Evolutionary conservation across 257 asterid genomes (phyloP).

Genomic region (Leonotis leonurus): DNA sequence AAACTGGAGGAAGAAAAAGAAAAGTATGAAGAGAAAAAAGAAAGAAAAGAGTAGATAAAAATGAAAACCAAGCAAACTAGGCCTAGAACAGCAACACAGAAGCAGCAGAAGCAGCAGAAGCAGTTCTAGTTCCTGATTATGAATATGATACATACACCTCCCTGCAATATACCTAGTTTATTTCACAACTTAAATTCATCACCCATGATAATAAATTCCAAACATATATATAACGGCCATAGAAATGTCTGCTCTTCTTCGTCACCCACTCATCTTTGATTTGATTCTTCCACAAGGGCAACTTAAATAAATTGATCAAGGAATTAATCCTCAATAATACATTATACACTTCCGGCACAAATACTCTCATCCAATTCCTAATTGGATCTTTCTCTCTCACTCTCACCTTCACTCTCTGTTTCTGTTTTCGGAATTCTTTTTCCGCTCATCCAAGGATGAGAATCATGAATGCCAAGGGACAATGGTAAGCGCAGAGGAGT

Average conservation of each 20-base stretch:
- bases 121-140: conserved; percentile 35
- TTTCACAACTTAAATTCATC: no score
- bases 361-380: conserved; percentile 24
- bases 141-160: conserved; percentile 43
- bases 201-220: conserved; percentile 31
- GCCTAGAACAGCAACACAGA: conserved; percentile 24
- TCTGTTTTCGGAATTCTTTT: no score
- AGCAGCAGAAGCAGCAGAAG: no score
- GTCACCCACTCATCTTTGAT: conserved; percentile 17
- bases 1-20: neutral
- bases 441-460: conserved; percentile 35
- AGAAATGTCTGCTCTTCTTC: conserved; percentile 26
- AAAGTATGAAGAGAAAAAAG: neutral
- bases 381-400: conserved; percentile 8
- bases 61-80: conserved; percentile 28
- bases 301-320: conserved; percentile 24
- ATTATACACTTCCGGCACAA: conserved; percentile 34
- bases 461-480: conserved; percentile 29
- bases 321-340: conserved; percentile 25
- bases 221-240: conserved; percentile 23
- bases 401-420: neutral
- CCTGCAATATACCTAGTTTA: conserved; percentile 37
- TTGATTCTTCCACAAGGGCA: conserved; percentile 23
- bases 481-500: conserved; percentile 24
- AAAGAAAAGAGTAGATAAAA: no score